phyloP scores from a whole-genome alignment of 768 basidiomycete species.

The Crepidotus variabilis region DNA sequence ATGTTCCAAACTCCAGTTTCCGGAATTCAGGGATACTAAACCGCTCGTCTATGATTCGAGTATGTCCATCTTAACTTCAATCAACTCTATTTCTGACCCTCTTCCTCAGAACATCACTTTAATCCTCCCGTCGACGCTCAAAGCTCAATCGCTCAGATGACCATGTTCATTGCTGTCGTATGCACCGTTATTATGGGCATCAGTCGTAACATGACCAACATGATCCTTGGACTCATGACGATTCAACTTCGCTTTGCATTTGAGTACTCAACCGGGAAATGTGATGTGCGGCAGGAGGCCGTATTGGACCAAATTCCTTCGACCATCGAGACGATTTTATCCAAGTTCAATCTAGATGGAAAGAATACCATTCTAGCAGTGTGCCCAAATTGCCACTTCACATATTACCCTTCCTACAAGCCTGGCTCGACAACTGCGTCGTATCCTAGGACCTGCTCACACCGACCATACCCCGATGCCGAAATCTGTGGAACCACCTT shows the following conservation, averaged over 20 bases:
- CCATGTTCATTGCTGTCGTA: slow-evolving; percentile 9
- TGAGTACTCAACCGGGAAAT: neutral
- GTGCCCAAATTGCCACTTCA: slow-evolving; percentile 10
- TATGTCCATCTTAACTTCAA: neutral
- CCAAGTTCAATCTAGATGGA: slow-evolving; percentile 7
- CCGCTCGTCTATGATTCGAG: neutral
- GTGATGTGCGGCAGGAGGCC: neutral
- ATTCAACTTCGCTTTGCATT: slow-evolving; percentile 3
- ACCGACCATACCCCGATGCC: slow-evolving; percentile 4
- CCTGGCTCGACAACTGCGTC: slow-evolving; percentile 1
- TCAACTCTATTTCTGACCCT: no score
- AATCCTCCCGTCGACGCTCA: slow-evolving; percentile 3
- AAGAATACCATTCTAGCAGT: slow-evolving; percentile 8
- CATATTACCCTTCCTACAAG: slow-evolving; percentile 5
- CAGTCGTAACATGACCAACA: slow-evolving; percentile 3
- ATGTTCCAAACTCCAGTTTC: neutral
- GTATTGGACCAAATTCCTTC: slow-evolving; percentile 6
- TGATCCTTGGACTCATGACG: slow-evolving; percentile 4
- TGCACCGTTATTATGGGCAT: slow-evolving; percentile 7
- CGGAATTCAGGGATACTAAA: neutral
- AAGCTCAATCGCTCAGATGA: slow-evolving; percentile 4
- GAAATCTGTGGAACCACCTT: slow-evolving; percentile 2
- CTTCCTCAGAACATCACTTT: slow-evolving; percentile 9
- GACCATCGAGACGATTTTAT: slow-evolving; percentile 5
- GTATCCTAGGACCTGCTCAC: slow-evolving; percentile 7